These are phyloP conservation scores for Penicillium nordicum DNA, from an alignment of 2,329 filamentous ascomycete species.

Conservation along the genomic window DNA sequence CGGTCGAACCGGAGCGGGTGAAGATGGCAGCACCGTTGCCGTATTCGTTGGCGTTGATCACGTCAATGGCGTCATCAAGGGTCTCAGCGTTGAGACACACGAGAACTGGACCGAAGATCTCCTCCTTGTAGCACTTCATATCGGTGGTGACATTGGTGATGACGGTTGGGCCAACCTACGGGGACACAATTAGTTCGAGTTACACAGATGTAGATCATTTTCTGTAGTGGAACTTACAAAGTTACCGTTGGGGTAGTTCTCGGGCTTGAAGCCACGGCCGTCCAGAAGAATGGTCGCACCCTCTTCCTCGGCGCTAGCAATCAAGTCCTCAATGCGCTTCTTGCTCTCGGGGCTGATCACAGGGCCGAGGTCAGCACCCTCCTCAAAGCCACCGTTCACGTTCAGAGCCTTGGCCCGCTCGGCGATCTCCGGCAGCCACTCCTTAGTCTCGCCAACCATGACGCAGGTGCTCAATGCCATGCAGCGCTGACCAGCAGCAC, in stretches of 20 bases:
- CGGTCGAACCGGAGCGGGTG: constrained; percentile 60
- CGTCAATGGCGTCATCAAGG: constrained; percentile 59
- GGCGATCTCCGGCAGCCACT: constrained; percentile 62
- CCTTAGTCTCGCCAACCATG: constrained; percentile 62
- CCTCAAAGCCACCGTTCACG: constrained; percentile 62
- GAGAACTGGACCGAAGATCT: constrained; percentile 66
- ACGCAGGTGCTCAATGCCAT: constrained; percentile 67
- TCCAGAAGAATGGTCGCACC: constrained; percentile 63
- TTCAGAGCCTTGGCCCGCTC: constrained; percentile 59
- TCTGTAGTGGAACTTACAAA: constrained; percentile 49
- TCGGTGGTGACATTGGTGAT: constrained; percentile 63
- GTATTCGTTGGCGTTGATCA: constrained; percentile 66
- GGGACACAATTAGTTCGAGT: background rate
- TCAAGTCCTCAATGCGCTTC: constrained; percentile 61
- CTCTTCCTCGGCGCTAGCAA: constrained; percentile 59
- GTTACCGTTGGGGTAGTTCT: constrained; percentile 64
- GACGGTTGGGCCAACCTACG: constrained; percentile 60
- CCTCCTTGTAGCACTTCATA: constrained; percentile 65
- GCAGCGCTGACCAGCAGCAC: constrained; percentile 66
- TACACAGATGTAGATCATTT: background rate
- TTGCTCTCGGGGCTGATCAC: constrained; percentile 62
- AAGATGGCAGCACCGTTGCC: constrained; percentile 66
- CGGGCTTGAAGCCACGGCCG: constrained; percentile 58
- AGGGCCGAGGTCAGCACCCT: constrained; percentile 61
- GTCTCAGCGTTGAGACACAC: constrained; percentile 60